Evolutionary conservation across 2,329 filamentous ascomycete genomes (phyloP).

Genomic region (Zalaria obscura): DNA sequence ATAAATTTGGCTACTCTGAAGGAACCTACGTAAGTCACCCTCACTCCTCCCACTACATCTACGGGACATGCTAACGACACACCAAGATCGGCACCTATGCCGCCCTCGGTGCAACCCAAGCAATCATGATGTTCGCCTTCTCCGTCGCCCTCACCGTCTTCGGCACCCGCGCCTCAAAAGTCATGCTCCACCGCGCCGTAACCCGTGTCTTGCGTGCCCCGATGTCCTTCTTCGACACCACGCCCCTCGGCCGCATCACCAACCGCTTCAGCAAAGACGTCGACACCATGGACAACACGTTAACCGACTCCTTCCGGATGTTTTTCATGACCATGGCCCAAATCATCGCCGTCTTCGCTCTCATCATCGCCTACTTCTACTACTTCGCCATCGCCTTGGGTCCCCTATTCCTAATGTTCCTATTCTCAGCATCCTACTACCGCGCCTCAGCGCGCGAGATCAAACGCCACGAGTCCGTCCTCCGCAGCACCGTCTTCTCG

Average conservation of each 20-base stretch:
- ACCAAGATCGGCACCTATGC: conserved; percentile 51
- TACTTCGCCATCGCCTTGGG: conserved; percentile 64
- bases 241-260: conserved; percentile 84
- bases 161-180: conserved; percentile 69
- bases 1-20: conserved; percentile 53
- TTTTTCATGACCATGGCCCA: conserved; percentile 75
- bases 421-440: conserved; percentile 78
- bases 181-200: conserved; percentile 70
- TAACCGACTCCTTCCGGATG: conserved; percentile 83
- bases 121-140: conserved; percentile 65
- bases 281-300: conserved; percentile 88
- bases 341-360: conserved; percentile 69
- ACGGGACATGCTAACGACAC: conserved; percentile 12
- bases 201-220: conserved; percentile 55
- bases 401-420: conserved; percentile 60
- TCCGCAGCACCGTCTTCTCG: conserved; percentile 78
- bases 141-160: conserved; percentile 63
- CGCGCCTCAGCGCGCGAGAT: conserved; percentile 82
- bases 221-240: conserved; percentile 94
- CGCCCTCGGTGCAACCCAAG: conserved; percentile 56
- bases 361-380: conserved; percentile 92
- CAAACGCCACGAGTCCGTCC: conserved; percentile 82
- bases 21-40: conserved; percentile 54
- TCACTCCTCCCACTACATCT: neutral
- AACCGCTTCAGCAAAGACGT: conserved; percentile 95